Evolutionary conservation across 2,329 filamentous ascomycete species (phyloP).

Genomic region (Aspergillus neotritici): DNA sequence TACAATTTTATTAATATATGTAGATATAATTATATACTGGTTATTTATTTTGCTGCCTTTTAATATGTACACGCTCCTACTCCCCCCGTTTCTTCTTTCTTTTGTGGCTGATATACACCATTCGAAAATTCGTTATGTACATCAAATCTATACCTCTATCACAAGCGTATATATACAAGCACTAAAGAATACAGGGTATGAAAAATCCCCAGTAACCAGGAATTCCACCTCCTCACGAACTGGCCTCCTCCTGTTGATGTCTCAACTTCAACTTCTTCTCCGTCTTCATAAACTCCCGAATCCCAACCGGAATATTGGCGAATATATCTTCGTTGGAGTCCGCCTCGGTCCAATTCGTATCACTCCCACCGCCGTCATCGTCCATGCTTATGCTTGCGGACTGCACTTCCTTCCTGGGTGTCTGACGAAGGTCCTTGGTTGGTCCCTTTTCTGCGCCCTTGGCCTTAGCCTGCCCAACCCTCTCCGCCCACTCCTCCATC

Average conservation of each 20-base stretch:
- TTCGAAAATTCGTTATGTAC: not conserved
- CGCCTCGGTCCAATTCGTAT: slow-evolving; percentile 57
- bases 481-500: slow-evolving; percentile 76
- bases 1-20: no score
- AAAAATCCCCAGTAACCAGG: no score
- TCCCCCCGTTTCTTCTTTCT: not conserved
- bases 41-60: not conserved
- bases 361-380: slow-evolving; percentile 71
- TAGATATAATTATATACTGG: no score
- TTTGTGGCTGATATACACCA: not conserved
- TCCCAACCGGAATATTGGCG: slow-evolving; percentile 77
- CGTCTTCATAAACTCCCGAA: slow-evolving; percentile 93
- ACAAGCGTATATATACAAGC: no score
- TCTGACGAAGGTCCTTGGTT: slow-evolving; percentile 27
- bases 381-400: slow-evolving; percentile 62
- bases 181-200: no score
- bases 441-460: slow-evolving; percentile 22
- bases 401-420: slow-evolving; percentile 37
- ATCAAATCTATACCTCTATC: not conserved
- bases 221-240: slow-evolving; percentile 8
- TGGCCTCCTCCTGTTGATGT: slow-evolving; percentile 53
- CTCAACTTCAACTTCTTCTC: slow-evolving; percentile 84
- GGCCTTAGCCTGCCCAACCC: slow-evolving; percentile 56
- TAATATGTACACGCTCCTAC: not conserved
- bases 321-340: slow-evolving; percentile 59